Conservation (phyloP, 2,329 filamentous ascomycete species). For the Niveomyces coronatus region DNA sequence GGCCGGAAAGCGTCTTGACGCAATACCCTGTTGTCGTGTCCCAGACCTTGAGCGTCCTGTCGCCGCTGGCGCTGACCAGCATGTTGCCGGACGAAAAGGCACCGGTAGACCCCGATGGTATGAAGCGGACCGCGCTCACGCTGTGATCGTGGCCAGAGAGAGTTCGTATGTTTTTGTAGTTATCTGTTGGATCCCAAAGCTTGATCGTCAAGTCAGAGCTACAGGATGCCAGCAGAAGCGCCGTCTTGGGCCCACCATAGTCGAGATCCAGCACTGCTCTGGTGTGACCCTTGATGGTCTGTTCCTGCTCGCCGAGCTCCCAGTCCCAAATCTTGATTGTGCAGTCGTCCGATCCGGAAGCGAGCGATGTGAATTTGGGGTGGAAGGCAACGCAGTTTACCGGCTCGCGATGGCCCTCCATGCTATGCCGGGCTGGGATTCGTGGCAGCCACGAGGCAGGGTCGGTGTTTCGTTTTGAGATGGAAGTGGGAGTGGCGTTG, state of each 20-base stretch:
- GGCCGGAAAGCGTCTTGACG: conserved; percentile 78
- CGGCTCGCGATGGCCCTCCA: conserved; percentile 71
- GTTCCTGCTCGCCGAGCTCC: conserved; percentile 83
- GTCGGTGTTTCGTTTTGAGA: conserved; percentile 72
- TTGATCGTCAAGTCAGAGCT: conserved; percentile 89
- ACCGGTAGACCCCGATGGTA: conserved; percentile 71
- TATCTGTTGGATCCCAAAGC: conserved; percentile 83
- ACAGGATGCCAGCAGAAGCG: conserved; percentile 55
- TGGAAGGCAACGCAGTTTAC: conserved; percentile 89
- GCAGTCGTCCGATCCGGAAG: conserved; percentile 82
- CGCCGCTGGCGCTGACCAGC: conserved; percentile 75
- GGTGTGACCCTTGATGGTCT: conserved; percentile 86
- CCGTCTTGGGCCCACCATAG: conserved; percentile 75
- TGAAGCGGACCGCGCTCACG: conserved; percentile 79
- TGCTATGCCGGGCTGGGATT: conserved; percentile 66
- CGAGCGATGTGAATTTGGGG: conserved; percentile 80
- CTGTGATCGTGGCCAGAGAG: conserved; percentile 87
- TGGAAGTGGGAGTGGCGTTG: conserved; percentile 64
- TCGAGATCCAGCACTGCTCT: conserved; percentile 82
- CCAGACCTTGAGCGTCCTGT: conserved; percentile 81
- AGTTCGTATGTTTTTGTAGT: conserved; percentile 92
- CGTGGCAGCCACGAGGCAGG: conserved; percentile 80
- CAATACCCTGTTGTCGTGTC: conserved; percentile 90
- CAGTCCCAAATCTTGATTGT: conserved; percentile 98
- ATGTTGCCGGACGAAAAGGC: conserved; percentile 73